Conservation (phyloP, 345 rosid species). For the Pseudoturritis turrita region DNA sequence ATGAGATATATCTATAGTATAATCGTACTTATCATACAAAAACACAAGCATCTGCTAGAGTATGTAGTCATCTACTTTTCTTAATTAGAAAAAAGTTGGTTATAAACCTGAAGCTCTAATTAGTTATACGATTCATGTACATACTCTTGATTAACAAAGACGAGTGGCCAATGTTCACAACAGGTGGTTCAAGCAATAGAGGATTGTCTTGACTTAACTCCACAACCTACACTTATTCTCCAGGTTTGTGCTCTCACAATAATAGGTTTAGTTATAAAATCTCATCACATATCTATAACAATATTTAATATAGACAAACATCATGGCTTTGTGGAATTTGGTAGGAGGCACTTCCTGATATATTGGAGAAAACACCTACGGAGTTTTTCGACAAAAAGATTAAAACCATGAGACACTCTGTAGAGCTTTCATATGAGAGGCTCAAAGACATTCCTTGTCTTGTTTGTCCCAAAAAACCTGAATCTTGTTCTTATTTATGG, state of each 20-base stretch:
- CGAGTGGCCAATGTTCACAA: no score
- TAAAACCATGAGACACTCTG: conserved; percentile 32
- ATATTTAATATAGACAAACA: no score
- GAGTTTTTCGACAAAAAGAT: conserved; percentile 44
- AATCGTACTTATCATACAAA: no score
- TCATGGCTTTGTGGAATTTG: neutral
- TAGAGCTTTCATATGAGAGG: conserved; percentile 34
- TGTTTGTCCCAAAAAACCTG: conserved; percentile 43
- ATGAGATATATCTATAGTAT: no score
- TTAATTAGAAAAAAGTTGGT: neutral
- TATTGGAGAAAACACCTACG: conserved; percentile 45
- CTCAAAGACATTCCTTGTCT: conserved; percentile 50
- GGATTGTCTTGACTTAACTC: conserved; percentile 19
- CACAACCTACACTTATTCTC: conserved; percentile 37
- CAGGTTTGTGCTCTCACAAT: conserved; percentile 30
- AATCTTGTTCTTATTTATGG: conserved; percentile 56
- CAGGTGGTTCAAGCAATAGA: conserved; percentile 39
- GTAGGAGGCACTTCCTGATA: conserved; percentile 46
- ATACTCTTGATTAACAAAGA: no score
- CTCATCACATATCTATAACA: no score
- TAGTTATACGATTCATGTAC: no score
- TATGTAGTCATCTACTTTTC: neutral
- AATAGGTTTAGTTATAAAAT: no score
- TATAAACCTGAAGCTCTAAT: no score
- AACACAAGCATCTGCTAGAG: neutral